These are phyloP conservation scores for Salix brachista DNA, from an alignment of 345 rosid genomes.

Conservation along the genomic window DNA sequence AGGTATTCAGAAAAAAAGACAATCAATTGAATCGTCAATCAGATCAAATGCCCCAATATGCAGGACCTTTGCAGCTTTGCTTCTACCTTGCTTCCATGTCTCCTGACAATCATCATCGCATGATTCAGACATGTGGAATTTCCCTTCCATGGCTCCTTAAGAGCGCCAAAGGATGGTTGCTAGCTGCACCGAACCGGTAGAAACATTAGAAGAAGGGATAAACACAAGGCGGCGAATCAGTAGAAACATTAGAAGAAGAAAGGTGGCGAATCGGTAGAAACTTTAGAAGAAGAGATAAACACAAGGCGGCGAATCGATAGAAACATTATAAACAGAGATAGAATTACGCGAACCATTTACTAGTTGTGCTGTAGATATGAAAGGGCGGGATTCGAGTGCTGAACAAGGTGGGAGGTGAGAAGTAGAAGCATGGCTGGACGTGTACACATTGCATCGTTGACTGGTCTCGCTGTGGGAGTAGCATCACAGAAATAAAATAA, in stretches of 20 bases:
- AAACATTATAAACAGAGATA: slow-evolving; percentile 24
- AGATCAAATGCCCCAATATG: not conserved
- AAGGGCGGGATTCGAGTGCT: slow-evolving; percentile 7
- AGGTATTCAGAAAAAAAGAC: not conserved
- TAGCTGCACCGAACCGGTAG: slow-evolving; percentile 1
- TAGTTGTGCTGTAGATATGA: not conserved
- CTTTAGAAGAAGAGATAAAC: not conserved
- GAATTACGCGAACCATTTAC: slow-evolving; percentile 21
- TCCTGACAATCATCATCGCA: not conserved
- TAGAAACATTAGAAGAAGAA: no score
- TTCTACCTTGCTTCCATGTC: not conserved
- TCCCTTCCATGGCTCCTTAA: slow-evolving; percentile 33
- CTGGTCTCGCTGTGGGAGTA: slow-evolving; percentile 13
- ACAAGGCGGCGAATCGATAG: slow-evolving; percentile 12
- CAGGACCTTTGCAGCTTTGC: not conserved
- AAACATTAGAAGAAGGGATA: no score
- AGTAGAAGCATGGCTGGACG: slow-evolving; percentile 16
- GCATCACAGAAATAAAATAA: not conserved
- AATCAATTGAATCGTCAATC: not conserved
- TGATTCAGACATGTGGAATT: slow-evolving; percentile 14
- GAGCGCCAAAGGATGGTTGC: slow-evolving; percentile 31
- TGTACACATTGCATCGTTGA: slow-evolving; percentile 5
- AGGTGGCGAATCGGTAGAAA: slow-evolving; percentile 16
- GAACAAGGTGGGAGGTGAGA: slow-evolving; percentile 19
- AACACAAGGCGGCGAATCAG: no score